Evolutionary conservation across 768 basidiomycete species (phyloP), one percentile per base, ranked within the genome.

Genomic region (Lactarius hengduanensis): DNA sequence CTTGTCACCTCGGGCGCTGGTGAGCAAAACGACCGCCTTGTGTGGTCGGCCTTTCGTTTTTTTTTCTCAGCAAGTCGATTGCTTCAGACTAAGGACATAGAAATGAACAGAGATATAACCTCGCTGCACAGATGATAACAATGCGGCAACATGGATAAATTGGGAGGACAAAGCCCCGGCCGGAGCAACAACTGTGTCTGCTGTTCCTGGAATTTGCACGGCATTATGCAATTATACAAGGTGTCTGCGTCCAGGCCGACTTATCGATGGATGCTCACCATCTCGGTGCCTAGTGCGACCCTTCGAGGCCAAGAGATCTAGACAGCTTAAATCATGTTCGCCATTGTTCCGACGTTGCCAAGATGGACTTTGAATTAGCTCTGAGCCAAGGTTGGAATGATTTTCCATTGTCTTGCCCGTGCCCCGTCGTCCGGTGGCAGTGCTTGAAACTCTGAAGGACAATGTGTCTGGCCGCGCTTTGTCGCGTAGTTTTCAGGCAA

Each of bases 111-210:
- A 22, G 18, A 53, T 18, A 26, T 22, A 30, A 8, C 32, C 16
- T 11, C 28, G 9, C 50, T 15, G 26, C 41, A 45, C 10, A 32
- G 6, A 32, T 32, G 32, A 32, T 32, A 32, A 32, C 32, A 32
- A 32, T 32, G 32, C 32, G n/a, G n/a, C 43, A 28, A 41, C 43
- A n/a, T 62, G 30, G 57, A 66, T 53, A 53, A 58, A 57, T 57
- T 38, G 36, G 56, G 65, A 50, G 36, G 18, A 66, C 56, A 66
- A 66, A 57, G 38, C 20, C 38, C 3, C 56, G 65, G 61, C 55
- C 60, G 65, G 61, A 66, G 32, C 65, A 62, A 62, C 34, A 16
- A 15, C 1, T 45, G 22, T 22, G 28, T 56, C 55, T 56, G 28
- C 55, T 56, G 28, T 56, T 56, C 32, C 55, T 34, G 55, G 20